Percentiles rank a stretch among this genome's conserved stretches.
These are phyloP conservation scores for Coemansia sp. DNA, from an alignment of 192 early-diverging fungal species.

Conservation along the genomic window DNA sequence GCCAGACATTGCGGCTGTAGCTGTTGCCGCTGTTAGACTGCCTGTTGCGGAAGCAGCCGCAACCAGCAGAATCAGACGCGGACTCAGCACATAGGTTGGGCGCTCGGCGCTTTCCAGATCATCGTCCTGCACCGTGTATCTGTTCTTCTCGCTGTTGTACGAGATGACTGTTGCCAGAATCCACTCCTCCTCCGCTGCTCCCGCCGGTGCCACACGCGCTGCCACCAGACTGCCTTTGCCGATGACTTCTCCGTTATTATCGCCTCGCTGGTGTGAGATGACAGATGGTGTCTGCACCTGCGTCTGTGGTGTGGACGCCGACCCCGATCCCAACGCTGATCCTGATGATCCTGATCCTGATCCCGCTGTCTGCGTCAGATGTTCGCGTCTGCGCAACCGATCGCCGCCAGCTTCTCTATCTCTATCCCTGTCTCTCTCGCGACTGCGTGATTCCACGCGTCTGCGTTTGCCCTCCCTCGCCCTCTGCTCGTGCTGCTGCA, in stretches of 20 bases:
- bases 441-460: slow-evolving; percentile 1
- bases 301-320: no score
- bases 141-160: slow-evolving; percentile 38
- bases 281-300: no score
- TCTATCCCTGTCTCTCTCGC: background rate
- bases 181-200: slow-evolving; percentile 37
- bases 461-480: slow-evolving; percentile 1
- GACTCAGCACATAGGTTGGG: slow-evolving; percentile 34
- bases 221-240: slow-evolving; percentile 40
- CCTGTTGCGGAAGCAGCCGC: slow-evolving; percentile 2
- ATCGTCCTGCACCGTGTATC: slow-evolving; percentile 51
- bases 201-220: slow-evolving; percentile 26
- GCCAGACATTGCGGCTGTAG: background rate
- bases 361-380: slow-evolving; percentile 14
- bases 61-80: slow-evolving; percentile 42
- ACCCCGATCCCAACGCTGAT: no score
- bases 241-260: slow-evolving; percentile 5
- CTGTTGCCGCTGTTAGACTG: background rate
- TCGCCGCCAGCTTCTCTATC: background rate
- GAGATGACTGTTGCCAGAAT: slow-evolving; percentile 42
- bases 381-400: slow-evolving; percentile 1
- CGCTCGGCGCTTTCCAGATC: slow-evolving; percentile 40
- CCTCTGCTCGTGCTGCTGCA: slow-evolving; percentile 18
- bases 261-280: slow-evolving; percentile 1
- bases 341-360: no score